Evolutionary conservation across 208 protist species (phyloP).

Genomic region (Trypanosoma cruzi): DNA sequence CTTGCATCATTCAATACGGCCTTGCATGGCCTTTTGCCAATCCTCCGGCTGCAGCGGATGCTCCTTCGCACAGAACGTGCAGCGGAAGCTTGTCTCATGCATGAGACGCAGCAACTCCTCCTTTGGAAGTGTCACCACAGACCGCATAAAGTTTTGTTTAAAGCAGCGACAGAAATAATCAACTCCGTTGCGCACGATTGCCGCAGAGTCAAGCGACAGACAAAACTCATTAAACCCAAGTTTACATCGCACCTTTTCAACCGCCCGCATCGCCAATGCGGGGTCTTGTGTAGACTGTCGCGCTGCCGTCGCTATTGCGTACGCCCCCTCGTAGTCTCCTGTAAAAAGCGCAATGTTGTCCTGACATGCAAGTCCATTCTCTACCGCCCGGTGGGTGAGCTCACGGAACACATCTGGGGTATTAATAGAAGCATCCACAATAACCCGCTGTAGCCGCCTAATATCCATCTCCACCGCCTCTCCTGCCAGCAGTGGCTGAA

Average conservation of each 20-base stretch:
- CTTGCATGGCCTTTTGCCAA: constrained; percentile 38
- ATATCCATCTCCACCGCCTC: constrained; percentile 37
- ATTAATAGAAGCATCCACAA: constrained; percentile 39
- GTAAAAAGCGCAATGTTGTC: constrained; percentile 61
- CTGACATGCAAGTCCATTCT: constrained; percentile 46
- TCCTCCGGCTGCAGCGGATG: constrained; percentile 34
- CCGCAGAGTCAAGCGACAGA: constrained; percentile 34
- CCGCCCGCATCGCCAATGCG: constrained; percentile 32
- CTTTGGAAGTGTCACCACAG: constrained; percentile 30
- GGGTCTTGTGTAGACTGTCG: constrained; percentile 65
- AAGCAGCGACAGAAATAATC: constrained; percentile 88
- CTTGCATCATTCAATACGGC: constrained; percentile 5
- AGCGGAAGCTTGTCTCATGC: constrained; percentile 31
- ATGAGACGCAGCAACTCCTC: constrained; percentile 28
- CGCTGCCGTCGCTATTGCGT: constrained; percentile 39
- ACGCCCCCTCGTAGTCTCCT: constrained; percentile 72
- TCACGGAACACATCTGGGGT: constrained; percentile 12
- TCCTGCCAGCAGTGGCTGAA: constrained; percentile 65
- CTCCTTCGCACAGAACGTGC: constrained; percentile 49
- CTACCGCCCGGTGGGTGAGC: constrained; percentile 20
- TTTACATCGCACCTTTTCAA: constrained; percentile 50
- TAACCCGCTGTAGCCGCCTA: constrained; percentile 38
- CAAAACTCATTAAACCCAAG: constrained; percentile 36
- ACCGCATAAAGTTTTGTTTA: constrained; percentile 44
- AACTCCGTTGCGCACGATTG: constrained; percentile 49